phyloP scores from a whole-genome alignment of 495 filamentous ascomycete genomes.

The Haplographium delicatum region DNA sequence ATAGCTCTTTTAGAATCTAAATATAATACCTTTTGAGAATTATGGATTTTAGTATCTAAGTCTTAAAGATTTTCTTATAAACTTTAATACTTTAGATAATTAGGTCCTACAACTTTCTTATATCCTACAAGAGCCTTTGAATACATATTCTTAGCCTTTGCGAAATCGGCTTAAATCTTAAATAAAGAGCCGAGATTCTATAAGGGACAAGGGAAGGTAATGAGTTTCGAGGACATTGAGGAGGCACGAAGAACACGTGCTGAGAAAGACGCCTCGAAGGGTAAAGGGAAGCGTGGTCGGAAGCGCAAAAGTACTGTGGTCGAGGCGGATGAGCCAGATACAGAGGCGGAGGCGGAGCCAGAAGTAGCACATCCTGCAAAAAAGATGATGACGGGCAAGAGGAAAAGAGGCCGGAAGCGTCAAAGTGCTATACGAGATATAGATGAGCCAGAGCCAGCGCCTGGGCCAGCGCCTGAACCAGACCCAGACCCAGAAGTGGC shows the following conservation, averaged over 20 bases:
- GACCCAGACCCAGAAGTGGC: conserved; percentile 5
- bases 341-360: conserved; percentile 1
- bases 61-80: conserved; percentile 1
- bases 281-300: conserved; percentile 25
- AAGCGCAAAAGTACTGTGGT: conserved; percentile 24
- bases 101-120: conserved; percentile 14
- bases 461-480: conserved; percentile 18
- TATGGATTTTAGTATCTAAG: conserved; percentile 1
- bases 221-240: conserved; percentile 34
- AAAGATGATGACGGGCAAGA: conserved; percentile 7
- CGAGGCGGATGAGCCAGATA: conserved; percentile 16
- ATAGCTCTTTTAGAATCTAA: conserved; percentile 4
- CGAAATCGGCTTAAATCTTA: conserved; percentile 7
- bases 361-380: conserved; percentile 14
- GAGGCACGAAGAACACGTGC: conserved; percentile 29
- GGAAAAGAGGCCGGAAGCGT: conserved; percentile 21
- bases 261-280: conserved; percentile 23
- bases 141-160: conserved; percentile 13
- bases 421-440: conserved; percentile 12
- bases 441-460: not conserved
- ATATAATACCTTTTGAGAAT: not conserved
- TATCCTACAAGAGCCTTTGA: conserved; percentile 14
- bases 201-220: conserved; percentile 30
- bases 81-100: conserved; percentile 3
- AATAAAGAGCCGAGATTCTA: conserved; percentile 5